Base-by-base conservation (phyloP, 2,329 filamentous ascomycete genomes). In the Graphium sp. region DNA sequence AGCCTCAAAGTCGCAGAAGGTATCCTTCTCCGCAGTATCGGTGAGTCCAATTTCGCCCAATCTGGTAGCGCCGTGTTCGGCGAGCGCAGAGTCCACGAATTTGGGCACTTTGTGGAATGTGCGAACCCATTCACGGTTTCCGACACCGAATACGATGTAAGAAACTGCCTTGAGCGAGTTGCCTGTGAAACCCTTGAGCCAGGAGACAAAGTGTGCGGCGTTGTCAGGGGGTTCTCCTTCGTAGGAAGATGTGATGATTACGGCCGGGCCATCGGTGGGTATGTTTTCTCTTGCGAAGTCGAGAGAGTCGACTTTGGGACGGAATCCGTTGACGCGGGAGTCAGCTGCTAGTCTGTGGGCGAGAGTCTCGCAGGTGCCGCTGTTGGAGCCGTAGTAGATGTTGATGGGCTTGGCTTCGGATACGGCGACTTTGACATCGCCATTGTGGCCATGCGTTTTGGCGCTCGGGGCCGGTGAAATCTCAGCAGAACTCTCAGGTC, bases 191-290 rank as follows among this genome's bases (percentile, higher is more conserved):
- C 41, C 53, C 37, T 70, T 57, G 6, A 83, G 47, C 78, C 78
- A 84, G 12, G 60, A 53, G 15, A 74, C 62, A 39, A 84, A 84
- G 27, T 68, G 60, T 0, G 55, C 60, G 0, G 78, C 79, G 35
- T 85, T 83, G 35, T 81, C 74, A 0, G 77, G 68, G 0, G 79
- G 74, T 31, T 79, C 61, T 1, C 79, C 79, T 40, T 85, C 78
- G 38, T 84, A 85, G 2, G 70, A 74, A 1, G 78, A 65, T 1
- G 72, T 73, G 35, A 85, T 60, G 28, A 84, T 60, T 14, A 81
- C 53, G 0, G 78, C 59, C 0, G 77, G 75, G 6, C 63, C 58
- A 16, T 66, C 58, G 28, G 56, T 67, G 0, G 73, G 65, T 1
- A 84, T 43, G 3, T 63, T 60, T 26, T 68, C 61, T 12, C 64